Conservation (phyloP, 2,329 filamentous ascomycete species). For the Alternaria triticimaculans region DNA sequence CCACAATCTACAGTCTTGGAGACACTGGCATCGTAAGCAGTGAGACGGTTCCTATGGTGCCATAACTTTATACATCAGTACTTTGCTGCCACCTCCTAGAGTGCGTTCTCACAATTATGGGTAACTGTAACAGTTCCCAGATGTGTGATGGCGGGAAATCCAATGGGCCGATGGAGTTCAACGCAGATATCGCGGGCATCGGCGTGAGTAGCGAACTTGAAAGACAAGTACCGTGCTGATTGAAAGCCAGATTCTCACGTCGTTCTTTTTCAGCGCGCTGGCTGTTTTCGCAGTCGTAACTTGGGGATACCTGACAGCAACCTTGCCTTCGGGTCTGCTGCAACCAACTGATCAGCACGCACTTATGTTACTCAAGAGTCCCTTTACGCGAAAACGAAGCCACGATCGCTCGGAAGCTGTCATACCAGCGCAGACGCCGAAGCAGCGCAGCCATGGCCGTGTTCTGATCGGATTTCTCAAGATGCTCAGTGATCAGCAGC, state of each 20-base stretch:
- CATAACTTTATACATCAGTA: too few species aligned
- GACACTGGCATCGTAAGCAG: too few species aligned
- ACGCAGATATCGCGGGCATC: neutral
- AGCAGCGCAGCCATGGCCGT: neutral
- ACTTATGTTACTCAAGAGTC: neutral
- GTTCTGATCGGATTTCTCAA: neutral
- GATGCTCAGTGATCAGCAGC: too few species aligned
- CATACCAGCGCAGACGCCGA: neutral
- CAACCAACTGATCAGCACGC: neutral
- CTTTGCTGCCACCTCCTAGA: too few species aligned
- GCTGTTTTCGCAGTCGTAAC: neutral
- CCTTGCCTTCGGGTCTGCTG: neutral
- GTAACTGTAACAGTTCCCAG: too few species aligned
- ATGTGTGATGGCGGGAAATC: too few species aligned
- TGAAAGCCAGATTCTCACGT: neutral
- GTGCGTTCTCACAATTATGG: too few species aligned
- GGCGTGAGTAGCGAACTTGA: neutral
- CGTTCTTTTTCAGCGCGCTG: neutral
- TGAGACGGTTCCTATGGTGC: too few species aligned
- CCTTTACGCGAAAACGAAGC: neutral
- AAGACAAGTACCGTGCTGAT: too few species aligned
- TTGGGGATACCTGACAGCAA: neutral
- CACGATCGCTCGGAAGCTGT: too few species aligned
- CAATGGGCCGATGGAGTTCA: too few species aligned
- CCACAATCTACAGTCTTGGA: too few species aligned